Evolutionary conservation across 2,329 filamentous ascomycete genomes (phyloP).

Genomic region (Penicillium sp.): DNA sequence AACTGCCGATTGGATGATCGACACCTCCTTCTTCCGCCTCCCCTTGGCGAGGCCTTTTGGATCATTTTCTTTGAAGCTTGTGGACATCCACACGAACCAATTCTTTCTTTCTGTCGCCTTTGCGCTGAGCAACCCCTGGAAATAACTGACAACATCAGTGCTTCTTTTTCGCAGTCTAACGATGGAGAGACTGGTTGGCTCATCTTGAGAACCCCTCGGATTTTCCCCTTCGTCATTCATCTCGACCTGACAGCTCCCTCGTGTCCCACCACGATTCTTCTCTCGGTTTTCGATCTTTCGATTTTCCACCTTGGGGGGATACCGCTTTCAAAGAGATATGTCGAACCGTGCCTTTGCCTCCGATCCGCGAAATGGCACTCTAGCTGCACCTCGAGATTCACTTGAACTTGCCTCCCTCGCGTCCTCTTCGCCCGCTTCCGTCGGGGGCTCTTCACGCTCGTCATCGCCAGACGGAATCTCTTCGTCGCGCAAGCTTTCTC

Average conservation of each 20-base stretch:
- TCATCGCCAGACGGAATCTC: conserved; percentile 79
- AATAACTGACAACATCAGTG: neutral
- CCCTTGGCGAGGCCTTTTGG: conserved; percentile 11
- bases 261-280: neutral
- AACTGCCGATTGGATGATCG: conserved; percentile 20
- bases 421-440: conserved; percentile 65
- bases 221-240: neutral
- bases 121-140: no score
- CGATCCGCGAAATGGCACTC: conserved; percentile 24
- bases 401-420: conserved; percentile 93
- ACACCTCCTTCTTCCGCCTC: conserved; percentile 7
- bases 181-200: conserved; percentile 10
- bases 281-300: neutral
- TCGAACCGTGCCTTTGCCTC: conserved; percentile 28
- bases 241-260: neutral
- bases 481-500: conserved; percentile 85
- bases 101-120: neutral
- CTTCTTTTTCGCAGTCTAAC: neutral
- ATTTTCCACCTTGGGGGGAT: neutral
- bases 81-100: neutral
- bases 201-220: conserved; percentile 4
- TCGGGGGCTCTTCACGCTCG: conserved; percentile 58
- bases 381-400: conserved; percentile 66
- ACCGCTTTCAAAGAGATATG: conserved; percentile 19
- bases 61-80: neutral